A percentile compares a stretch with the other conserved stretches of the same genome.
Conservation (phyloP, 2,329 filamentous ascomycete species). For the Neopestalotiopsis sp. region DNA sequence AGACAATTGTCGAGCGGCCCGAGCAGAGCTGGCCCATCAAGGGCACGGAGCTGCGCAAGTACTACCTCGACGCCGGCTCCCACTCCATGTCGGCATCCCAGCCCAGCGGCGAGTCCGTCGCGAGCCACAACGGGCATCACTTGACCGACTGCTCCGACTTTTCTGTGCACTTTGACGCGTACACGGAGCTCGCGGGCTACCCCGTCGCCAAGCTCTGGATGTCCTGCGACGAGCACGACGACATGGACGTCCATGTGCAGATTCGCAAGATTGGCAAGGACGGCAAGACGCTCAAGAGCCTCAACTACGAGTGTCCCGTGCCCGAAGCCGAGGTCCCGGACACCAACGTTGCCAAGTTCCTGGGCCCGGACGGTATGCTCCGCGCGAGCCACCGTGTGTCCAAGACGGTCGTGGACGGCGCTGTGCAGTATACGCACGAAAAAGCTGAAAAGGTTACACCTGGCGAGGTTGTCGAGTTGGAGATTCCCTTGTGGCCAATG, state of each 20-base stretch:
- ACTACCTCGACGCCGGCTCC: constrained; percentile 4
- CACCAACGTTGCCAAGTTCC: constrained; percentile 26
- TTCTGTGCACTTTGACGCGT: constrained; percentile 13
- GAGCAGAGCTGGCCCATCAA: not conserved
- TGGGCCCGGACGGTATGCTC: constrained; percentile 30
- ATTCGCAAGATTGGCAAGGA: constrained; percentile 26
- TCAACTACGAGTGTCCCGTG: constrained; percentile 24
- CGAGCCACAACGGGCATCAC: constrained; percentile 9
- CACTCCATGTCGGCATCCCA: not conserved
- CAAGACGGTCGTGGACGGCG: not conserved
- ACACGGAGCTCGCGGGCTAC: constrained; percentile 18
- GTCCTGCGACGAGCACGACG: constrained; percentile 22
- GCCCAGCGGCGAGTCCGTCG: not conserved
- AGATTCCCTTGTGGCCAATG: constrained; percentile 29
- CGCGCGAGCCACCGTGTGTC: constrained; percentile 23
- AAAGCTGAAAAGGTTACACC: constrained; percentile 19
- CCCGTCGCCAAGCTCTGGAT: constrained; percentile 22
- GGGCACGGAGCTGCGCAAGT: not conserved
- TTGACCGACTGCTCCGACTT: constrained; percentile 14
- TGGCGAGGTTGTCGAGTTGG: constrained; percentile 23
- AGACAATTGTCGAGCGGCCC: constrained; percentile 9
- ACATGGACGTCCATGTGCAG: constrained; percentile 31
- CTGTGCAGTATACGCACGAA: constrained; percentile 13
- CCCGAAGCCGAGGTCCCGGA: constrained; percentile 24
- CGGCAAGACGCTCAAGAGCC: constrained; percentile 23